phyloP scores from a whole-genome alignment of 495 filamentous ascomycete genomes.

The Oidiodendron maius region DNA sequence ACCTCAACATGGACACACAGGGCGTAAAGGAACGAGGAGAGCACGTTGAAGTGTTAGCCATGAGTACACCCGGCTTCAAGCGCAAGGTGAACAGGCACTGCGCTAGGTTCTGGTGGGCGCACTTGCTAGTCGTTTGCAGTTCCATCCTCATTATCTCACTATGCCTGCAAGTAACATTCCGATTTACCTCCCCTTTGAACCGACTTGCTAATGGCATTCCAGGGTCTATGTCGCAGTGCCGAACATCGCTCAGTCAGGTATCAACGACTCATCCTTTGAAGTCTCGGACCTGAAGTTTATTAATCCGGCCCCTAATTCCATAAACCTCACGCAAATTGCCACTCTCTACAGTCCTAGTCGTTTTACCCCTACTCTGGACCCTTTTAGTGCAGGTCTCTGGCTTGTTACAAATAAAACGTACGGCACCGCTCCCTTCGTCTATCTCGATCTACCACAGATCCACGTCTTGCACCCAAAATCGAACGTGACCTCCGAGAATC shows the following conservation, averaged over 20 bases:
- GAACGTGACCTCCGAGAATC: slow-evolving; percentile 31
- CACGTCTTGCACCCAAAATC: slow-evolving; percentile 49
- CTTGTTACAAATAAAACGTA: slow-evolving; percentile 48
- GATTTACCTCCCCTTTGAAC: slow-evolving; percentile 3
- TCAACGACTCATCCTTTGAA: slow-evolving; percentile 57
- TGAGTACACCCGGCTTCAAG: too few relatives aligned
- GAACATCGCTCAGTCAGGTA: slow-evolving; percentile 61
- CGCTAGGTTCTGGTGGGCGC: slow-evolving; percentile 64
- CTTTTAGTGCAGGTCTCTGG: slow-evolving; percentile 46
- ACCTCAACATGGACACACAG: too few relatives aligned
- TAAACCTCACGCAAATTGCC: slow-evolving; percentile 48
- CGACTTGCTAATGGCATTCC: background rate
- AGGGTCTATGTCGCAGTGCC: slow-evolving; percentile 71
- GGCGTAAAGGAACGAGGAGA: too few relatives aligned
- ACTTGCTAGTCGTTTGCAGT: slow-evolving; percentile 52
- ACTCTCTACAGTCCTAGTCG: slow-evolving; percentile 38
- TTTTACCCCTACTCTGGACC: slow-evolving; percentile 50
- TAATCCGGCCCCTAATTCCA: slow-evolving; percentile 48
- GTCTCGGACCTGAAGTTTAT: slow-evolving; percentile 54
- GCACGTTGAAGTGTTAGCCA: too few relatives aligned
- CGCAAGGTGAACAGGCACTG: slow-evolving; percentile 30
- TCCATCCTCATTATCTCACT: slow-evolving; percentile 55
- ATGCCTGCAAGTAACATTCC: slow-evolving; percentile 56
- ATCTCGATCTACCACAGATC: slow-evolving; percentile 37
- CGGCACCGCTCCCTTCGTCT: slow-evolving; percentile 44